Evolutionary conservation across 2,329 filamentous ascomycete species (phyloP).

Genomic region (Neoarthrinium moseri): DNA sequence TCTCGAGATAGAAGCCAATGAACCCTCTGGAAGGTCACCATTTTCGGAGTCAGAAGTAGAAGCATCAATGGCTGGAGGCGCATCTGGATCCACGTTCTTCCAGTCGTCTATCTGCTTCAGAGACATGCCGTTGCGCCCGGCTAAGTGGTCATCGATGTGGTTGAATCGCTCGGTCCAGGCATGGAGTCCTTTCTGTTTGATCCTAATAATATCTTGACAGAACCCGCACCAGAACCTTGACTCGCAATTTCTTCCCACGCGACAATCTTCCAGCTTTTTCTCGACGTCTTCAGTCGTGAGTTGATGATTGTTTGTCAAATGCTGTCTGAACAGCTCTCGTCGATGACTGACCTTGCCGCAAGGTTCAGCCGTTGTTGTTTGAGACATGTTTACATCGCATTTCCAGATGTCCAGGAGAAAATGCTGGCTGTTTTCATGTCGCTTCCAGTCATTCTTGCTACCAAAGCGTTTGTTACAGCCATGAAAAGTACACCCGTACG

Average conservation of each 20-base stretch:
- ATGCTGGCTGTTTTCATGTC: constrained; percentile 83
- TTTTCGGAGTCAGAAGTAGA: constrained; percentile 17
- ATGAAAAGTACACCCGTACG: constrained; percentile 77
- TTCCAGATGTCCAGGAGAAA: constrained; percentile 70
- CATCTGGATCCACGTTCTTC: constrained; percentile 37
- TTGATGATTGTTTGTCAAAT: constrained; percentile 55
- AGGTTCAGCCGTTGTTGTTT: constrained; percentile 17
- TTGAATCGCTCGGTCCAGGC: constrained; percentile 59
- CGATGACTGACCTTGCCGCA: constrained; percentile 62
- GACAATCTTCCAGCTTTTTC: constrained; percentile 48
- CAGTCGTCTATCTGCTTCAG: constrained; percentile 55
- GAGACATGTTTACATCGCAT: constrained; percentile 49
- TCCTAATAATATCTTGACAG: constrained; percentile 58
- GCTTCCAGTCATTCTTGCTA: constrained; percentile 94
- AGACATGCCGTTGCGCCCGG: constrained; percentile 41
- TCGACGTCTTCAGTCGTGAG: constrained; percentile 34
- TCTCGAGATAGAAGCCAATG: constrained; percentile 10
- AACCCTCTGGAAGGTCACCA: constrained; percentile 23
- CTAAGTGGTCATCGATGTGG: constrained; percentile 75
- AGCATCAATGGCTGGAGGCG: constrained; percentile 10
- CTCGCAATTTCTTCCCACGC: constrained; percentile 64
- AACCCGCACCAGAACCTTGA: constrained; percentile 86
- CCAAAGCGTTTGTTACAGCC: constrained; percentile 74
- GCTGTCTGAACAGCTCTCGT: constrained; percentile 57
- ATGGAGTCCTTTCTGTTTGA: constrained; percentile 46